phyloP scores from a whole-genome alignment of 768 basidiomycete genomes.

The Sporobolomyces pararoseus region DNA sequence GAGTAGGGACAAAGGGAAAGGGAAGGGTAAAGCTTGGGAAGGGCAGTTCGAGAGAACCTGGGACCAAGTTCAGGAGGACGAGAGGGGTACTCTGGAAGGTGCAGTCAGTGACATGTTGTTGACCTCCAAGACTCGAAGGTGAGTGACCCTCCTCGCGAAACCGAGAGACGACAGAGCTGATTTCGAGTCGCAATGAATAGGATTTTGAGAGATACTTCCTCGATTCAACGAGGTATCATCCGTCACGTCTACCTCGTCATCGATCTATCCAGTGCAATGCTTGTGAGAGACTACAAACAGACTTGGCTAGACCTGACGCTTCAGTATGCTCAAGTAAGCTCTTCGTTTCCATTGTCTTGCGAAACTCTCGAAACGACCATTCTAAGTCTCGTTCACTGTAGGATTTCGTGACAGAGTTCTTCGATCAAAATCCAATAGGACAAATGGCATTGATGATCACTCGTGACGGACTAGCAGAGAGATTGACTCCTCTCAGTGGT shows the following conservation, averaged over 20 bases:
- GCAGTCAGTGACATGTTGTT: conserved; percentile 88
- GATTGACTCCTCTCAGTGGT: conserved; percentile 90
- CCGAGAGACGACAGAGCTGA: background rate
- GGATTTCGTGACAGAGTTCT: conserved; percentile 93
- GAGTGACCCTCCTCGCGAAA: conserved; percentile 40
- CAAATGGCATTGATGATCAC: conserved; percentile 94
- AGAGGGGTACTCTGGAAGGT: conserved; percentile 79
- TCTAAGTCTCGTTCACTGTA: conserved; percentile 50
- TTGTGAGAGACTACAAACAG: conserved; percentile 92
- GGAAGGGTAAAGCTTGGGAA: conserved; percentile 76
- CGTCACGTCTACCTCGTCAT: conserved; percentile 89
- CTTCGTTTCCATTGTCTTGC: background rate
- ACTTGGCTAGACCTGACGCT: conserved; percentile 86
- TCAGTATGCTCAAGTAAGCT: conserved; percentile 62
- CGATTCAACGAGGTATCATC: conserved; percentile 91
- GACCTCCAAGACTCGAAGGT: conserved; percentile 77
- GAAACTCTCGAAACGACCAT: background rate
- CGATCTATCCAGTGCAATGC: conserved; percentile 86
- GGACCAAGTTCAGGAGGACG: conserved; percentile 97
- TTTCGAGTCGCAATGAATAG: conserved; percentile 51
- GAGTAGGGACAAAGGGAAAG: conserved; percentile 26
- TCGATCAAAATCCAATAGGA: conserved; percentile 97
- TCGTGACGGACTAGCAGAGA: conserved; percentile 83
- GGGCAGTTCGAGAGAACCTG: conserved; percentile 89
- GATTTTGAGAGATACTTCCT: conserved; percentile 72